These are phyloP conservation scores for Dacryopinax primogenitus DNA, from an alignment of 768 basidiomycete genomes.

Conservation along the genomic window DNA sequence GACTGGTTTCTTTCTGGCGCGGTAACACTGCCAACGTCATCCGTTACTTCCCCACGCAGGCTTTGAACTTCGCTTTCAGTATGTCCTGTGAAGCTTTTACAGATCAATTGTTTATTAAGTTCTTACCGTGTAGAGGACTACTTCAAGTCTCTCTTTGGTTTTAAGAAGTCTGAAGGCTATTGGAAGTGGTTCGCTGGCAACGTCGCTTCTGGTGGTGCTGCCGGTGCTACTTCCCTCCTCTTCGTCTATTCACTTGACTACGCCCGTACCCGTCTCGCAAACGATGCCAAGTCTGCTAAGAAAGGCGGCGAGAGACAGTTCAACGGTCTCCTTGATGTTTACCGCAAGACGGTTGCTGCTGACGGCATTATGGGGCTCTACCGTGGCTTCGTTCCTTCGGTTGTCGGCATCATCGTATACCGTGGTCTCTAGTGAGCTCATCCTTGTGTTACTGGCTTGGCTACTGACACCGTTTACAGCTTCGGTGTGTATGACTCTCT, in stretches of 20 bases:
- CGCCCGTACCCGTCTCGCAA: slow-evolving; percentile 97
- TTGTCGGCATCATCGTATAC: slow-evolving; percentile 98
- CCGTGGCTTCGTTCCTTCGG: slow-evolving; percentile 98
- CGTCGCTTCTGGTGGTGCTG: slow-evolving; percentile 95
- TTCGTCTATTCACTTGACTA: slow-evolving; percentile 99
- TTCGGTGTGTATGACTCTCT: slow-evolving; percentile 95
- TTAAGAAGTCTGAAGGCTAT: slow-evolving; percentile 96
- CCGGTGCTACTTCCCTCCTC: slow-evolving; percentile 95
- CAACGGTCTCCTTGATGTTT: slow-evolving; percentile 91
- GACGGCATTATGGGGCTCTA: slow-evolving; percentile 99
- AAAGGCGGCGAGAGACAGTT: slow-evolving; percentile 82
- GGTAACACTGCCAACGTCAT: slow-evolving; percentile 99
- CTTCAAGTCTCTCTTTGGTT: slow-evolving; percentile 97
- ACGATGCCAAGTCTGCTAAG: slow-evolving; percentile 94
- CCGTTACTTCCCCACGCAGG: slow-evolving; percentile 99
- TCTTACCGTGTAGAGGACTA: slow-evolving; percentile 60
- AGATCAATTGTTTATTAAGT: not conserved
- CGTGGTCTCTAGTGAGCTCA: slow-evolving; percentile 70
- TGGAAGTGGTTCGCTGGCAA: slow-evolving; percentile 98
- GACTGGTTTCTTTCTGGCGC: slow-evolving; percentile 90
- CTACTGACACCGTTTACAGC: slow-evolving; percentile 20
- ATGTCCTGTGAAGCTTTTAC: slow-evolving; percentile 28
- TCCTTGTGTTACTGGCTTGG: not conserved
- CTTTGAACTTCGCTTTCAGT: slow-evolving; percentile 99
- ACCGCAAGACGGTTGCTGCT: slow-evolving; percentile 91